Base-by-base conservation (phyloP, 148 eudicot genomes). In the Euryodendron excelsum region DNA sequence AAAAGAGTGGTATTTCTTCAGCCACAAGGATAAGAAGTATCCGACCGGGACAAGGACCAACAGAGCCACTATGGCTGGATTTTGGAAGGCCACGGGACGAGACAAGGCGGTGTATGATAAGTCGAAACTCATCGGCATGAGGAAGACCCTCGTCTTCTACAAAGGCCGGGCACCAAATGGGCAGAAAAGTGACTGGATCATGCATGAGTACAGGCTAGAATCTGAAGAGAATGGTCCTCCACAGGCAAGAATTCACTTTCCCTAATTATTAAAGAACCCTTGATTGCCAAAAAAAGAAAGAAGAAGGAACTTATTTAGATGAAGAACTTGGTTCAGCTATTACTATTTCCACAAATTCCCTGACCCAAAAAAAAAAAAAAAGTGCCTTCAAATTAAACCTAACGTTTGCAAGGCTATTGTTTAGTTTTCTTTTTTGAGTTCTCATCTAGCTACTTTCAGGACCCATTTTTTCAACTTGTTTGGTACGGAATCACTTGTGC, bases 161-260 rank as follows among this genome's bases (percentile, higher is more conserved):
- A 90, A 85, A 81, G 98, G 98, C 0, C 77, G 96, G 69, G 96
- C 98, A 12, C 98, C 98, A 33, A 93, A 93, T 79, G 98, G 98
- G 14, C 92, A 88, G 63, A 93, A 93, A 82, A 72, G 88, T 28
- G 98, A 93, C 47, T 93, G 98, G 98, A 93, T 93, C 81, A 93
- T 93, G 93, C 98, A 93, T 75, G 98, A 93, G 74, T 93, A 91
- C 78, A 88, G 98, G 71, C 98, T 93, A 31, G 98, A 93, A 82
- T 86, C 96, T 2, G 94, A 94, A 66, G 91, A 89, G 66, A 94
- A 91, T 79, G 93, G 86, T 59, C 94, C 91, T 87, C 94, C 96
- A 59, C 98, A 91, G 94, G 98, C 72, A 88, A 75, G 74, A 36
- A 45, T 30, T 36, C 25, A 15, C 34, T 74, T n/a, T 36, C 50